Evolutionary conservation across 2,329 filamentous ascomycete genomes (phyloP).

Genomic region (Pseudocercospora macadamiae): DNA sequence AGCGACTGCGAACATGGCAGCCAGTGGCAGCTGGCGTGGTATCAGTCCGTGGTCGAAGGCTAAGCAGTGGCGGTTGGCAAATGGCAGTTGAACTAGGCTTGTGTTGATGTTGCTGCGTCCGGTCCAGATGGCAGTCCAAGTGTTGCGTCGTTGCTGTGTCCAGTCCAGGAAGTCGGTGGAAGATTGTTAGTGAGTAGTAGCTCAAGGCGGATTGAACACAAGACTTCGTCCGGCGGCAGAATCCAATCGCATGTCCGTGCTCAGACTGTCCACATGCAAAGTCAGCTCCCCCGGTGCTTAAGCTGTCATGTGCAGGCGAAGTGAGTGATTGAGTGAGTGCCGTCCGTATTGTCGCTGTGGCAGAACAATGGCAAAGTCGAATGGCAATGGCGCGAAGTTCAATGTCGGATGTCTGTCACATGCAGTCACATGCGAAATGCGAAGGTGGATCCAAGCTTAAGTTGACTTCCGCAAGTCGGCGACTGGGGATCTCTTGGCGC

Average conservation of each 20-base stretch:
- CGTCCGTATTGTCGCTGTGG: too few relatives aligned
- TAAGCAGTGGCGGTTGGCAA: too few relatives aligned
- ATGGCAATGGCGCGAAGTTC: background rate
- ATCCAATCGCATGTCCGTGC: background rate
- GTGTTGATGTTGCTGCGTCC: background rate
- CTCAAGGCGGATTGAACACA: background rate
- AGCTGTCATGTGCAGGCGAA: background rate
- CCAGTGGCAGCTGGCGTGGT: too few relatives aligned
- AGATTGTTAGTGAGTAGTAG: background rate
- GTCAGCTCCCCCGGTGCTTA: too few relatives aligned
- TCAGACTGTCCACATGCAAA: background rate
- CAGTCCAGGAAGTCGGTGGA: background rate
- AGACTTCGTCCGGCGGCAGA: background rate
- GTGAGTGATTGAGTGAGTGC: background rate
- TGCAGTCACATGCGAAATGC: background rate
- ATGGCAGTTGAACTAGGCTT: background rate
- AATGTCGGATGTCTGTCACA: background rate
- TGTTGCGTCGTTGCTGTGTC: too few relatives aligned
- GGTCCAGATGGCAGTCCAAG: too few relatives aligned
- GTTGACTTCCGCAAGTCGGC: background rate
- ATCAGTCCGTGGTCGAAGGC: too few relatives aligned
- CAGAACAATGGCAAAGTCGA: too few relatives aligned
- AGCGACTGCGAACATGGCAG: background rate
- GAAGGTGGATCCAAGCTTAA: background rate
- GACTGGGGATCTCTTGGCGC: background rate